Evolutionary conservation across 2,329 filamentous ascomycete species (phyloP), one percentile per base, ranked within the genome.

Genomic region (Aurifilum marmelostoma): DNA sequence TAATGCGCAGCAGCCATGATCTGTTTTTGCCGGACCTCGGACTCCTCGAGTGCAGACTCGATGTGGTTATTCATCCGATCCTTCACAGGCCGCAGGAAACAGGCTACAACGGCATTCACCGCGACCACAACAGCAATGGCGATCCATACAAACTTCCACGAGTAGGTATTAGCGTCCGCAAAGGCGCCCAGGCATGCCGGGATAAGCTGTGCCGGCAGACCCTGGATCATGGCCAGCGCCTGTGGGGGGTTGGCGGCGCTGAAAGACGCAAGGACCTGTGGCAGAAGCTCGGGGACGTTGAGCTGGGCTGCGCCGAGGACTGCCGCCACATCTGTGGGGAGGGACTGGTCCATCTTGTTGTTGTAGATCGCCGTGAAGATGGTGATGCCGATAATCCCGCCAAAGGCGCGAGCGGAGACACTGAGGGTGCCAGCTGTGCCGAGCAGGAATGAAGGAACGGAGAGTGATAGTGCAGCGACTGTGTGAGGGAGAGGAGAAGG

Each of bases 351-450:
- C 64, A 69, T 58, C 32, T 67, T 69, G 64, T 69, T 69, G 37
- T 67, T 43, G n/a, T 69, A 69, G 27, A 69, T 69, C 0, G 64
- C 64, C 6, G 67, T 69, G 59, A 69, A 69, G 18, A 69, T 69
- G 4, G 64, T 69, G n/a, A 69, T 69, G n/a, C 64, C 67, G 21
- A 69, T 67, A 21, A 69, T 67, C 2, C 67, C 67, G 9, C 67
- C 67, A 27, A 69, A 39, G 21, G 67, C 67, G 32, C 67, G 67
- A 14, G 58, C 59, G 2, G 63, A 63, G 3, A 69, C 24, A 24
- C 67, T 69, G 11, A 69, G 52, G 16, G 67, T 69, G 7, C 67
- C 64, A 5, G 67, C 67, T 39, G 67, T 69, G 2, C 67, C 67
- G 8, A 69, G 63, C 11, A 69, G 50, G 18, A 69, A 69, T 6